These are phyloP conservation scores for Pichia cactophila DNA, from an alignment of 1,139 yeast genomes.

Conservation along the genomic window DNA sequence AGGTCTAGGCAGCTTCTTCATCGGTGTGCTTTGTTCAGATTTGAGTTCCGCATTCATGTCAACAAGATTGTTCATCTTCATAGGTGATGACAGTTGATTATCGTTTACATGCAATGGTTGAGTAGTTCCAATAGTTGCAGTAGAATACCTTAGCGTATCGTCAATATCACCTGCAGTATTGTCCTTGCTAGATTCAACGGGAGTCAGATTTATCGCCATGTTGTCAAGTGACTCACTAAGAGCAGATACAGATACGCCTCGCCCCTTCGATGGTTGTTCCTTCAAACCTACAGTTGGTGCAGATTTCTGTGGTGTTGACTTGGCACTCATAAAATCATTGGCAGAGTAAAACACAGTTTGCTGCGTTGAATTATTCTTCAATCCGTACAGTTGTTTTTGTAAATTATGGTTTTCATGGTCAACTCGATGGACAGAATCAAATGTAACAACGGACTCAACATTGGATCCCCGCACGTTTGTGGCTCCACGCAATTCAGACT, in stretches of 20 bases:
- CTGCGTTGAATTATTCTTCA: slow-evolving; percentile 14
- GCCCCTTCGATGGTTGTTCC: background rate
- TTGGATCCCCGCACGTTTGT: slow-evolving; percentile 2
- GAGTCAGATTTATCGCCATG: slow-evolving; percentile 5
- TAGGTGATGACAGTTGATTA: slow-evolving; percentile 1
- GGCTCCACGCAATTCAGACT: background rate
- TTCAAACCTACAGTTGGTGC: background rate
- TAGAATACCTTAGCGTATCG: slow-evolving; percentile 3
- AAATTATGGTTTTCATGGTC: slow-evolving; percentile 1
- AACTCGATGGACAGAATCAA: slow-evolving; percentile 4
- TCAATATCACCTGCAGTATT: background rate
- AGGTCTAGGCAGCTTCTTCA: background rate
- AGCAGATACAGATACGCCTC: background rate
- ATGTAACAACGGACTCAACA: slow-evolving; percentile 10
- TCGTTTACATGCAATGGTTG: slow-evolving; percentile 6
- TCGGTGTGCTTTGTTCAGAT: slow-evolving; percentile 7
- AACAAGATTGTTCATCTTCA: slow-evolving; percentile 3
- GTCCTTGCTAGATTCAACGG: slow-evolving; percentile 2
- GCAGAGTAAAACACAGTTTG: slow-evolving; percentile 15
- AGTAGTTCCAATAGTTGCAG: slow-evolving; percentile 2
- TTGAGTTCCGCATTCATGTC: slow-evolving; percentile 6
- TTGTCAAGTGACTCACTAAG: slow-evolving; percentile 6
- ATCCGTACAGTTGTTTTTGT: slow-evolving; percentile 9
- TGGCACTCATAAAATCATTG: slow-evolving; percentile 7
- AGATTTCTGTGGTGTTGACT: background rate